phyloP scores from a whole-genome alignment of 1,139 yeast genomes.

The Torulaspora pretoriensis region DNA sequence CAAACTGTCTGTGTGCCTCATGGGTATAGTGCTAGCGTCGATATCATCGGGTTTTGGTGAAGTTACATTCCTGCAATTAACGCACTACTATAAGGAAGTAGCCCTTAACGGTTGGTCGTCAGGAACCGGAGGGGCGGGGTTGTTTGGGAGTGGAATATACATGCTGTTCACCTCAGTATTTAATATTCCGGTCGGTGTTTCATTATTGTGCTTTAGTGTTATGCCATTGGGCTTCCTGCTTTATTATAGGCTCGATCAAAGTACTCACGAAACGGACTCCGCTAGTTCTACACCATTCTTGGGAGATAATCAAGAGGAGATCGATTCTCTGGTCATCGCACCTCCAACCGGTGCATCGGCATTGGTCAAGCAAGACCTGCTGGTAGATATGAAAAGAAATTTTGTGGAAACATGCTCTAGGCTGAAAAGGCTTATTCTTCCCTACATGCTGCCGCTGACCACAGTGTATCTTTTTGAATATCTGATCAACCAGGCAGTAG shows the following conservation, averaged over 20 bases:
- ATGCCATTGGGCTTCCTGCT: constrained; percentile 50
- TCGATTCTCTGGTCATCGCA: constrained; percentile 4
- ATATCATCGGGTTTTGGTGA: constrained; percentile 88
- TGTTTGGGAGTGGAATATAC: constrained; percentile 66
- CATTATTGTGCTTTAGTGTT: constrained; percentile 47
- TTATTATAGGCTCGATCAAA: constrained; percentile 30
- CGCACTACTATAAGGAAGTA: constrained; percentile 58
- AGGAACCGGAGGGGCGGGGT: constrained; percentile 95
- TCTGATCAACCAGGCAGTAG: constrained; percentile 82
- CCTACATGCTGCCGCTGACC: constrained; percentile 79
- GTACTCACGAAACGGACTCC: constrained; percentile 9
- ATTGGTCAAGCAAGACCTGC: constrained; percentile 5
- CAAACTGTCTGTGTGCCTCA: constrained; percentile 40
- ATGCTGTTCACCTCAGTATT: constrained; percentile 54
- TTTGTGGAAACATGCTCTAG: constrained; percentile 40
- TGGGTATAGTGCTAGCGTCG: constrained; percentile 81
- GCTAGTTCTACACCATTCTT: constrained; percentile 4
- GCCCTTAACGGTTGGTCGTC: constrained; percentile 84
- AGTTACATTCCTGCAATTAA: constrained; percentile 76
- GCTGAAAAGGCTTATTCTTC: constrained; percentile 52
- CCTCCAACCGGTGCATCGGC: constrained; percentile 8
- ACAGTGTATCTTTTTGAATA: constrained; percentile 85
- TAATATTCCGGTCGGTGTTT: constrained; percentile 42
- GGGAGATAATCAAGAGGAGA: constrained; percentile 6
- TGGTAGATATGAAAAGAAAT: constrained; percentile 29